phyloP scores from a whole-genome alignment of 2,329 filamentous ascomycete genomes.

The Sporothrix inflata region DNA sequence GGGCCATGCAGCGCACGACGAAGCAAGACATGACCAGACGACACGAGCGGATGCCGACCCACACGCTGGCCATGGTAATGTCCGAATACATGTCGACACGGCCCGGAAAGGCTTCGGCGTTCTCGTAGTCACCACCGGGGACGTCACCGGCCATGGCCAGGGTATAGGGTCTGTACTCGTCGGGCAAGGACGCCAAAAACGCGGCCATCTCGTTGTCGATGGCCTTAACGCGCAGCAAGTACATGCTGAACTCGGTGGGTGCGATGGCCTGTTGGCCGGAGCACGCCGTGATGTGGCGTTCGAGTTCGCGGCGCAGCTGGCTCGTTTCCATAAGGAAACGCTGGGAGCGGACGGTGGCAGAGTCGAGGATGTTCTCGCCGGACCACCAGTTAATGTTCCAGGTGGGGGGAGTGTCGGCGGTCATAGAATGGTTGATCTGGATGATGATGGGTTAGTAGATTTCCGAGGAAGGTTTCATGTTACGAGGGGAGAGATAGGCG shows the following conservation, averaged over 20 bases:
- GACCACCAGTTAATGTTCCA: conserved; percentile 65
- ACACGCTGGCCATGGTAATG: conserved; percentile 59
- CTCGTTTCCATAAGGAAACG: conserved; percentile 57
- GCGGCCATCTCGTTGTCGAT: conserved; percentile 56
- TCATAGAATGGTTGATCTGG: conserved; percentile 45
- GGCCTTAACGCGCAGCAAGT: conserved; percentile 56
- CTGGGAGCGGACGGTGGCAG: conserved; percentile 52
- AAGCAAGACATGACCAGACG: conserved; percentile 59
- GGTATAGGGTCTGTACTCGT: not conserved
- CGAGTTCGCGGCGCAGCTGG: conserved; percentile 60
- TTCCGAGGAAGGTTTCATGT: too few species aligned
- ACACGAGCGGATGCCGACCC: conserved; percentile 58
- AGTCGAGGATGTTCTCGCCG: conserved; percentile 53
- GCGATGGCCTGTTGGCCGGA: conserved; percentile 37
- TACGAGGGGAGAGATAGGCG: not conserved
- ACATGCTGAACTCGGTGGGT: conserved; percentile 52
- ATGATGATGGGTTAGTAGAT: not conserved
- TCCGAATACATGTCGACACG: conserved; percentile 63
- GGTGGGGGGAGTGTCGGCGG: conserved; percentile 54
- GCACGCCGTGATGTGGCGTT: not conserved
- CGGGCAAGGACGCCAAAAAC: conserved; percentile 50
- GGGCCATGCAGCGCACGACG: conserved; percentile 62
- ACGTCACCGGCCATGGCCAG: not conserved
- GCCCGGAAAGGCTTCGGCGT: conserved; percentile 62
- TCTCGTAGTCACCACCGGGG: conserved; percentile 55